A percentile compares a stretch with the other conserved stretches of the same genome.
Evolutionary conservation across 192 early-diverging fungal genomes (phyloP).

Genomic region (Backusella morwellensis): DNA sequence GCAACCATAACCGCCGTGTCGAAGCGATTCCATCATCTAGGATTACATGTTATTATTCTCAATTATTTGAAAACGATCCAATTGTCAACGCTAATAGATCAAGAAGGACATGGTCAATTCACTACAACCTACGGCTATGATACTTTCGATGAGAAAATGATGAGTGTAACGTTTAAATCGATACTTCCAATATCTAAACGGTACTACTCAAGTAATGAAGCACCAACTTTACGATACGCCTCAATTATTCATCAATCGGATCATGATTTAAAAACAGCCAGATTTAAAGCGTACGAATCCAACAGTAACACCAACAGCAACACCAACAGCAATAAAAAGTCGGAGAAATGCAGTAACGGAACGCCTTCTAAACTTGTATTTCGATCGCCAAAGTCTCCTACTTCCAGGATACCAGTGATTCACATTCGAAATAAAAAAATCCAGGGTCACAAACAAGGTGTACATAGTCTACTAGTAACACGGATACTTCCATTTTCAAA

Average conservation of each 20-base stretch:
- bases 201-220: background rate
- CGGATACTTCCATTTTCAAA: background rate
- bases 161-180: background rate
- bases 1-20: background rate
- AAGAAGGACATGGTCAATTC: background rate
- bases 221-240: background rate
- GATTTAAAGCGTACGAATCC: background rate
- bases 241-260: background rate
- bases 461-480: background rate
- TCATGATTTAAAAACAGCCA: background rate
- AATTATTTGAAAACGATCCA: background rate
- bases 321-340: background rate
- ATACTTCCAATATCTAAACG: background rate
- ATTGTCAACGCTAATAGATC: background rate
- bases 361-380: background rate
- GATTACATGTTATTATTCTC: background rate
- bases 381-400: background rate
- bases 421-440: background rate
- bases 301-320: background rate
- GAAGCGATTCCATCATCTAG: background rate
- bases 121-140: background rate
- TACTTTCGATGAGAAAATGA: background rate
- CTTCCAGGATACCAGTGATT: background rate
- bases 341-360: background rate
- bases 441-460: background rate